Conservation (phyloP, 192 early-diverging fungal species). For the Podila minutissima region DNA sequence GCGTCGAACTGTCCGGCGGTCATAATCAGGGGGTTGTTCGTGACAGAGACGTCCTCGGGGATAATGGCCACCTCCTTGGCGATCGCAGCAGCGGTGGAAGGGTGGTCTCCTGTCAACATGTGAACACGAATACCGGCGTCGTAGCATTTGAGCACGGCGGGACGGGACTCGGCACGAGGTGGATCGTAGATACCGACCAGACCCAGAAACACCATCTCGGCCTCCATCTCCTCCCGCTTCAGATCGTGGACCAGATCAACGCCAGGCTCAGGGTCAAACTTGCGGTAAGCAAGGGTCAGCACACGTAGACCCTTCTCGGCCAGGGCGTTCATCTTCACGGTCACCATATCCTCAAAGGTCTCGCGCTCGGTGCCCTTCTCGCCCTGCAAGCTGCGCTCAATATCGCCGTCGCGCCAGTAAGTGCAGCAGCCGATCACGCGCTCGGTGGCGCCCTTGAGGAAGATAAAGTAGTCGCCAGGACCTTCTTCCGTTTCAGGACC, state of each 20-base stretch:
- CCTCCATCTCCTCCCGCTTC: slow-evolving; percentile 70
- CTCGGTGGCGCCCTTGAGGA: slow-evolving; percentile 94
- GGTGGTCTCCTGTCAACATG: slow-evolving; percentile 97
- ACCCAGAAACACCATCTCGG: slow-evolving; percentile 81
- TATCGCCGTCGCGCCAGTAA: slow-evolving; percentile 54
- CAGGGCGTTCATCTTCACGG: slow-evolving; percentile 77
- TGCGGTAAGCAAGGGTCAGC: slow-evolving; percentile 80
- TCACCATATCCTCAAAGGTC: slow-evolving; percentile 59
- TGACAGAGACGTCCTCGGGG: slow-evolving; percentile 50
- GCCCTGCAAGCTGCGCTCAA: slow-evolving; percentile 11
- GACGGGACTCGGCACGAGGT: slow-evolving; percentile 73
- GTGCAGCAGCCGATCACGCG: slow-evolving; percentile 79
- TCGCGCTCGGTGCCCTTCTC: slow-evolving; percentile 31
- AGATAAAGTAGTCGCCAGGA: slow-evolving; percentile 63
- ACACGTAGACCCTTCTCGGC: slow-evolving; percentile 86
- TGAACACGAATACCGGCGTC: slow-evolving; percentile 90
- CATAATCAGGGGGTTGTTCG: slow-evolving; percentile 71
- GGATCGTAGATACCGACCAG: slow-evolving; percentile 95
- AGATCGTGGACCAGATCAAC: slow-evolving; percentile 46
- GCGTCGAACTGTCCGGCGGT: slow-evolving; percentile 86
- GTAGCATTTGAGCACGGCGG: slow-evolving; percentile 80
- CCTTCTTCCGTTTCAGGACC: slow-evolving; percentile 30
- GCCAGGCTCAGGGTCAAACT: slow-evolving; percentile 37
- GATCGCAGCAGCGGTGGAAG: slow-evolving; percentile 90
- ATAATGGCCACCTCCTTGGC: slow-evolving; percentile 67